Conservation (phyloP, 257 asterid species). For the Fraxinus cuspidata region DNA sequence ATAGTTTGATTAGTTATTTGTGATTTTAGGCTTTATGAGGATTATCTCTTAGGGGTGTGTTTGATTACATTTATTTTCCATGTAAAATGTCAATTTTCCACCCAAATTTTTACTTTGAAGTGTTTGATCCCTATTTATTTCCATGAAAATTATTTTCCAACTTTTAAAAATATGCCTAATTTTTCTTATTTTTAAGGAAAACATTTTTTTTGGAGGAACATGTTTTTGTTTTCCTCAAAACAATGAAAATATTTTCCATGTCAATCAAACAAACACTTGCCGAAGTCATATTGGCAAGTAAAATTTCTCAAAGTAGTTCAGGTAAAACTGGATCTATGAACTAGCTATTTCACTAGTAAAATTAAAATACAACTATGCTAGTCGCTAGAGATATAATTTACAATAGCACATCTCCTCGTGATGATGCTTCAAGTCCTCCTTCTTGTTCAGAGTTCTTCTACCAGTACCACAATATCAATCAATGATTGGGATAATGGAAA, state of each 20-base stretch:
- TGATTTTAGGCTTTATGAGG: neutral
- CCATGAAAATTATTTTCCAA: no score
- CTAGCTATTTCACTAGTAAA: neutral
- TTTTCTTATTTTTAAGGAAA: no score
- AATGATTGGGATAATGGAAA: neutral
- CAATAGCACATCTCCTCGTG: neutral
- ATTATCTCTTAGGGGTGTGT: neutral
- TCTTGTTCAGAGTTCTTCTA: neutral
- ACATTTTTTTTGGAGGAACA: no score
- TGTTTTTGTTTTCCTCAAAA: no score
- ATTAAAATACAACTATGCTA: no score
- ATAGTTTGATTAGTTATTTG: neutral
- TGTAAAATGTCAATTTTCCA: no score
- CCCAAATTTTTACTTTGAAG: no score
- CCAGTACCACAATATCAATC: neutral
- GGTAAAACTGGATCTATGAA: neutral
- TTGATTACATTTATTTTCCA: no score
- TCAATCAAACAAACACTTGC: no score
- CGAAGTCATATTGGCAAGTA: neutral
- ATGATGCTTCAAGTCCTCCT: neutral
- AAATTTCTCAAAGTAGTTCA: neutral
- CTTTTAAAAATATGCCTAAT: no score
- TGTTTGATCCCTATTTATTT: no score
- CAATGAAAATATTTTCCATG: no score
- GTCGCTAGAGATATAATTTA: neutral